Conservation (phyloP, 768 basidiomycete genomes). For the Coprinopsis sp. region DNA sequence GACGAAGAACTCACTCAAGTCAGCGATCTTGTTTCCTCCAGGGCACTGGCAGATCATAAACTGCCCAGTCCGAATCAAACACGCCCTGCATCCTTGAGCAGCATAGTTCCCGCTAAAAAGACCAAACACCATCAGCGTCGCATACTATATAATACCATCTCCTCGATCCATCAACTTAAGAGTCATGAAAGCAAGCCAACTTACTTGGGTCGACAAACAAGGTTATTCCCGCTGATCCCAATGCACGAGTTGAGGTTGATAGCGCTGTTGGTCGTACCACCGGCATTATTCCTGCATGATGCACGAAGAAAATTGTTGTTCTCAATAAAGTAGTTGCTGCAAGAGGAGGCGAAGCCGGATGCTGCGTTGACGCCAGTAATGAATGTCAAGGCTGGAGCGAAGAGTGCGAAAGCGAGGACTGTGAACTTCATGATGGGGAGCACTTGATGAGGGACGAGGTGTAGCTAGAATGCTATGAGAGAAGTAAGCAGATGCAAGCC, state of each 20-base stretch:
- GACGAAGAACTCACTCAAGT: not conserved
- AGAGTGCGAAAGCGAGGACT: no score
- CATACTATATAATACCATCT: no score
- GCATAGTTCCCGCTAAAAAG: not conserved
- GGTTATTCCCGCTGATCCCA: slow-evolving; percentile 2
- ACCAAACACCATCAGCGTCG: not conserved
- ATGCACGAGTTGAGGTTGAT: slow-evolving; percentile 8
- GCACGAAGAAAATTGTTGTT: no score
- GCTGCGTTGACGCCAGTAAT: no score
- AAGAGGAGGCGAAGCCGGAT: no score
- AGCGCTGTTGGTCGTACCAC: slow-evolving; percentile 3
- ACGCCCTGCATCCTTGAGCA: not conserved
- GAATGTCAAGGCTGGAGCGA: no score
- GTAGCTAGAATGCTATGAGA: no score
- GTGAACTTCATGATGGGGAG: no score
- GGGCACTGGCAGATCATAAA: not conserved
- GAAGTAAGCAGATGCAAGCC: no score
- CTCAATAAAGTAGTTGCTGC: no score
- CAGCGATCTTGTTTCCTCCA: slow-evolving; percentile 1
- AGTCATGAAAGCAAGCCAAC: not conserved
- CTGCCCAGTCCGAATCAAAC: not conserved
- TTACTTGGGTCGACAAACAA: slow-evolving; percentile 5
- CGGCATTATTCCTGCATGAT: no score
- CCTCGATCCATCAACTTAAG: not conserved
- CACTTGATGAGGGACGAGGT: no score